Evolutionary conservation across 1,139 yeast species (phyloP), one percentile per base, ranked within the genome.

Genomic region (Geotrichum siamense): DNA sequence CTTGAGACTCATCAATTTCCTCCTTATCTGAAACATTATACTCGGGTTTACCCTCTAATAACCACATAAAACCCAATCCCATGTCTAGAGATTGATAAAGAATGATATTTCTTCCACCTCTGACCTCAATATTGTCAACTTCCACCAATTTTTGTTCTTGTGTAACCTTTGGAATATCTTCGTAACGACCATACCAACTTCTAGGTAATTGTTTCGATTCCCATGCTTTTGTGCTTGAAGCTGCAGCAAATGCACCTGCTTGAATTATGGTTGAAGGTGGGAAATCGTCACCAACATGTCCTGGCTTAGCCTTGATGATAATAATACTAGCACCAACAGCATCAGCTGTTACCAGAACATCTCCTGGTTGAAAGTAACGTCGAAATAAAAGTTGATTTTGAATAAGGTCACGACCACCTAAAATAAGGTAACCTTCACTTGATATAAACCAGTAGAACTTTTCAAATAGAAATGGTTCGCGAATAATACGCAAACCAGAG

Each of bases 391-490:
- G 74, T 56, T 87, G 96, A n/a, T 77, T 73, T 59, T 91, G 97
- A n/a, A 76, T 62, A 19, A 73, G 75, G 59, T 93, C 96, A 51
- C 86, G 77, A 1, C 96, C 97, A 39, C 91, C 87, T 41, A 91
- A 63, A 51, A 94, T 84, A 44, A 91, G 67, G 57, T 84, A 87
- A 0, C 94, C 94, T 59, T 91, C 97, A 51, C 81, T 80, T 0
- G 95, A 75, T 25, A 87, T 72, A 59, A 91, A 91, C 98, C 98
- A 91, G 57, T 71, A 79, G 60, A 82, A 91, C 61, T 91, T 91
- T 58, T 91, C 98, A 66, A 93, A 93, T 84, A 96, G 89, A 56
- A 70, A 81, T 39, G 86, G 85, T 4, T 76, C 73, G 41, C 96
- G 72, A 26, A 82, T 68, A 30, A 75, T 78, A 50, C 76, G 80